phyloP scores from a whole-genome alignment of 768 basidiomycete species.

The Termitomyces sp. region DNA sequence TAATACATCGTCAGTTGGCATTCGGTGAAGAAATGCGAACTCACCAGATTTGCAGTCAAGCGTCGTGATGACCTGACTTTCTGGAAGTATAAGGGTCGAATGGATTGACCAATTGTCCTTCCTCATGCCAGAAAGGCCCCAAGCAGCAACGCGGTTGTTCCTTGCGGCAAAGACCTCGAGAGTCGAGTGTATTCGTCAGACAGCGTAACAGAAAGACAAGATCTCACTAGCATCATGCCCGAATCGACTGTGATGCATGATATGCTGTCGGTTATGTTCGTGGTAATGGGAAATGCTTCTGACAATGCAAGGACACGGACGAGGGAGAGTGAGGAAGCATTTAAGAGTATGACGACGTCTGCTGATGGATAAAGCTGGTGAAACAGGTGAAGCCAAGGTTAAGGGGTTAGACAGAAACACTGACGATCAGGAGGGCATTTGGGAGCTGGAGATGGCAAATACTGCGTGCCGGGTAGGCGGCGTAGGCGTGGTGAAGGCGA shows the following conservation, averaged over 20 bases:
- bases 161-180: conserved; percentile 69
- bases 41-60: conserved; percentile 74
- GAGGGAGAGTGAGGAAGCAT: conserved; percentile 63
- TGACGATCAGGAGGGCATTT: conserved; percentile 53
- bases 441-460: conserved; percentile 56
- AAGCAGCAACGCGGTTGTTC: conserved; percentile 64
- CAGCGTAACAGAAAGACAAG: conserved; percentile 5
- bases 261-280: conserved; percentile 38
- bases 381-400: conserved; percentile 10
- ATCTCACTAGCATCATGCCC: conserved; percentile 68
- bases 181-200: conserved; percentile 9
- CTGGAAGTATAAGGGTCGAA: conserved; percentile 68
- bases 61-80: conserved; percentile 48
- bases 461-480: conserved; percentile 47
- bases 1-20: conserved; percentile 29
- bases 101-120: conserved; percentile 73
- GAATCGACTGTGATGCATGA: conserved; percentile 68
- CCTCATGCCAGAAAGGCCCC: conserved; percentile 68
- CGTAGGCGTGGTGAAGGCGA: conserved; percentile 32
- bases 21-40: background rate
- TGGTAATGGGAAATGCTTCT: conserved; percentile 71
- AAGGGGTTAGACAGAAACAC: conserved; percentile 19
- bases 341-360: conserved; percentile 63
- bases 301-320: conserved; percentile 71
- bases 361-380: conserved; percentile 67